phyloP scores from a whole-genome alignment of 1,139 yeast genomes.

The Debaryomyces coudertii region DNA sequence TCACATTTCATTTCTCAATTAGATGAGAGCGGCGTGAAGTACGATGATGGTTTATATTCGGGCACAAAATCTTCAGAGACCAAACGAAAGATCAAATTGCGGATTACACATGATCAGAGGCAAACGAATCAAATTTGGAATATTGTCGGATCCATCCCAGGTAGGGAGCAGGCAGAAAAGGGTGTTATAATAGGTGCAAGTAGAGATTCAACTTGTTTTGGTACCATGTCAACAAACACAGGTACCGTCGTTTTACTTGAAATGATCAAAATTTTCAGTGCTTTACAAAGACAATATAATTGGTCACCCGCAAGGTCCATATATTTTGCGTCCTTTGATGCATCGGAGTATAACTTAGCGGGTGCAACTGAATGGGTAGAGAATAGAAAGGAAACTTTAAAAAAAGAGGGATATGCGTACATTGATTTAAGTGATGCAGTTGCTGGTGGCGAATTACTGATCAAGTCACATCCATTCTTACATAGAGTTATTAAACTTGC shows the following conservation, averaged over 20 bases:
- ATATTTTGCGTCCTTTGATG: slow-evolving; percentile 87
- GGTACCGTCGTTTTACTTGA: slow-evolving; percentile 79
- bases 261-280: slow-evolving; percentile 69
- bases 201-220: slow-evolving; percentile 77
- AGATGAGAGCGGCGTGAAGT: slow-evolving; percentile 49
- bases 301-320: slow-evolving; percentile 89
- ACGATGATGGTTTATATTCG: slow-evolving; percentile 33
- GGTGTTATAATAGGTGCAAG: slow-evolving; percentile 84
- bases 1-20: slow-evolving; percentile 49
- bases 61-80: slow-evolving; percentile 33
- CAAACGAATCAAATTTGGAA: slow-evolving; percentile 78
- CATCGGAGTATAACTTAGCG: slow-evolving; percentile 76
- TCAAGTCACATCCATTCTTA: slow-evolving; percentile 71
- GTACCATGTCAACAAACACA: slow-evolving; percentile 72
- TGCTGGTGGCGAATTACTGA: slow-evolving; percentile 60
- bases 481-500: slow-evolving; percentile 46
- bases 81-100: slow-evolving; percentile 33
- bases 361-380: slow-evolving; percentile 86
- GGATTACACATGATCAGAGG: slow-evolving; percentile 51
- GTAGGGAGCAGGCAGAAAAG: slow-evolving; percentile 76
- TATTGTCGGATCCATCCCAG: slow-evolving; percentile 74
- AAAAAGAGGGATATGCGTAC: slow-evolving; percentile 68
- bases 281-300: slow-evolving; percentile 61
- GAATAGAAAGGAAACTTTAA: slow-evolving; percentile 52
- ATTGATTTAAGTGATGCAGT: slow-evolving; percentile 78